A percentile compares a stretch with the other conserved stretches of the same genome.
phyloP scores from a whole-genome alignment of 805 yeast species.

The Pichia membranifaciens region DNA sequence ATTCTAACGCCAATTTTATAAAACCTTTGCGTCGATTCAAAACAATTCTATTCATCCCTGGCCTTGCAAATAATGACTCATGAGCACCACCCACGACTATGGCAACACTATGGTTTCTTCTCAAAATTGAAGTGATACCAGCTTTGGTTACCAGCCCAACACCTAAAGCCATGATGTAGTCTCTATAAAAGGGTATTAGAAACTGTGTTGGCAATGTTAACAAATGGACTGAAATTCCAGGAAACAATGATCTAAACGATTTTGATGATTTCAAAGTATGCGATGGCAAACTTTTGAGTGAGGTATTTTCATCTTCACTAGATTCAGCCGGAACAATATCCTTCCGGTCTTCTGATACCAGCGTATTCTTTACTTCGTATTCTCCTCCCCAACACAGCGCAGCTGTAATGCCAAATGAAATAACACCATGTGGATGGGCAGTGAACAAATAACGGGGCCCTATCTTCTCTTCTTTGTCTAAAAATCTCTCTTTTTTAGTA shows the following conservation, averaged over 20 bases:
- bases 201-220: slow-evolving; percentile 83
- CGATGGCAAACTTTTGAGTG: not conserved
- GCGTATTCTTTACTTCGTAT: not conserved
- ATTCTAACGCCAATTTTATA: slow-evolving; percentile 74
- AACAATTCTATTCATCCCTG: slow-evolving; percentile 62
- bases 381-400: slow-evolving; percentile 28
- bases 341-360: not conserved
- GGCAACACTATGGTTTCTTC: slow-evolving; percentile 67
- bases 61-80: slow-evolving; percentile 67
- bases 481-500: slow-evolving; percentile 2
- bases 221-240: slow-evolving; percentile 76
- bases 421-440: slow-evolving; percentile 95
- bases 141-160: slow-evolving; percentile 75
- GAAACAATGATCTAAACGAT: slow-evolving; percentile 54
- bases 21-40: slow-evolving; percentile 80
- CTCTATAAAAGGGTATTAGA: slow-evolving; percentile 77
- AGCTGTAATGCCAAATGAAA: slow-evolving; percentile 86
- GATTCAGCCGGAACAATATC: too few species aligned
- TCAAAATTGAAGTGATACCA: slow-evolving; percentile 62
- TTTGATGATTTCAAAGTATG: slow-evolving; percentile 6
- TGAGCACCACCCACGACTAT: slow-evolving; percentile 96
- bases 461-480: slow-evolving; percentile 31
- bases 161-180: slow-evolving; percentile 75
- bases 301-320: too few species aligned
- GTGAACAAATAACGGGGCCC: slow-evolving; percentile 86